These are phyloP conservation scores for Magnolia officinalis DNA, from an alignment of 164 flowering plant species.

Conservation along the genomic window DNA sequence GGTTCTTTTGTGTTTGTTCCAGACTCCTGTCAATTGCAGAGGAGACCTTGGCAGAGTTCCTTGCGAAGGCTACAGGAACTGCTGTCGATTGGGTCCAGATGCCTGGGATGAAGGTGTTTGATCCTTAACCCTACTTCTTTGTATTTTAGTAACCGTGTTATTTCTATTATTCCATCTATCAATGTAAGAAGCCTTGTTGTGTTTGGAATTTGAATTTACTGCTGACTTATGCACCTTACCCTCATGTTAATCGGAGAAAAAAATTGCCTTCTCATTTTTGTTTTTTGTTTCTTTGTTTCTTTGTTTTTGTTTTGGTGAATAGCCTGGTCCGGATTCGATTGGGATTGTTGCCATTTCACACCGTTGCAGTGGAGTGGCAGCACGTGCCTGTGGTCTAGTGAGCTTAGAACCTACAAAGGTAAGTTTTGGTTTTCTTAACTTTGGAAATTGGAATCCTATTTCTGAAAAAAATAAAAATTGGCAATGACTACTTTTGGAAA, in stretches of 20 bases:
- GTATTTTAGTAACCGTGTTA: neutral
- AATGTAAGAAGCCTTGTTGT: neutral
- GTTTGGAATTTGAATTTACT: neutral
- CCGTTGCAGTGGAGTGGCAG: constrained; percentile 81
- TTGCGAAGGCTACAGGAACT: constrained; percentile 89
- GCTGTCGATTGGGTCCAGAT: constrained; percentile 93
- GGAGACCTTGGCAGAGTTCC: constrained; percentile 88
- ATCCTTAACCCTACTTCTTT: neutral
- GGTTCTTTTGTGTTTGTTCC: constrained; percentile 14
- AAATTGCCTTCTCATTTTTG: neutral
- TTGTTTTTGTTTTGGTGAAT: constrained; percentile 2
- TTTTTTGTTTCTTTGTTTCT: too few relatives aligned
- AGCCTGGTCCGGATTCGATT: constrained; percentile 97
- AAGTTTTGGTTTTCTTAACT: constrained; percentile 5
- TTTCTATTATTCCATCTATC: neutral
- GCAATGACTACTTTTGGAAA: neutral
- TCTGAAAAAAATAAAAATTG: neutral
- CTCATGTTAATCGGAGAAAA: neutral
- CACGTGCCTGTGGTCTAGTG: constrained; percentile 83
- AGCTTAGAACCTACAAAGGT: constrained; percentile 79
- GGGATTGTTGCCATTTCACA: constrained; percentile 79
- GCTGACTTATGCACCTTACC: neutral
- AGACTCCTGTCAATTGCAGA: constrained; percentile 79
- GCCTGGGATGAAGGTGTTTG: constrained; percentile 85
- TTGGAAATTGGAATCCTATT: neutral